Evolutionary conservation across 345 rosid species (phyloP), one percentile per base, ranked within the genome.

Genomic region (Litchi chinensis): DNA sequence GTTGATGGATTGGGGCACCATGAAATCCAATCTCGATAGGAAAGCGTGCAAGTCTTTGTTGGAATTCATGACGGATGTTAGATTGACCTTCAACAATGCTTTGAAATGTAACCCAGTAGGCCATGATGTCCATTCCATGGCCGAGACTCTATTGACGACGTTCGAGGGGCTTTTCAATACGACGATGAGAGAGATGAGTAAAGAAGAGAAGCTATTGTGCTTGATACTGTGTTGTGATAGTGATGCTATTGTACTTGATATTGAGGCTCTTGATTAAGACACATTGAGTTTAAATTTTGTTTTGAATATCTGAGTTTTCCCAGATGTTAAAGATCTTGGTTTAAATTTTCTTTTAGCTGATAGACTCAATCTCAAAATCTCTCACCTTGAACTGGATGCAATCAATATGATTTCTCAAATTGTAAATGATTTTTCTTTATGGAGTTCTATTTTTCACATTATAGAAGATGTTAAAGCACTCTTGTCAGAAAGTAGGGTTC

Each of bases 11-110:
- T 82, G 88, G 22, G 89, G 88, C 21, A 82, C 91, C 2, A 78
- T 88, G 46, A 86, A 76, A 80, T 71, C 70, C 32, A 90, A 83
- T 70, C 60, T 88, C 8, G 75, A 39, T 5, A 79, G 65, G 39
- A 75, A 81, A 39, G 1, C 22, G 5, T 88, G 85, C 79, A 28
- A 68, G 13, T 75, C 79, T 9, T 88, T 88, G 1, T 44, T 50
- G 22, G 91, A 87, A 4, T 90, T 90, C 70, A 81, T 83, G 1
- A 79, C 80, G 0, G 90, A 90, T 28, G 91, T 88, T 68, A 81
- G 86, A 65, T 77, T 88, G 65, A 88, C 91, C 21, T 90, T 90
- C 70, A 75, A 75, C 81, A 88, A 90, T 70, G 89, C 91, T 6
- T 73, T 88, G 86, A 74, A 76, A 39, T 90, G 88, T 67, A 88